These are phyloP conservation scores for Suhomyces atakaporum DNA, from an alignment of 1,139 yeast species.

Conservation along the genomic window DNA sequence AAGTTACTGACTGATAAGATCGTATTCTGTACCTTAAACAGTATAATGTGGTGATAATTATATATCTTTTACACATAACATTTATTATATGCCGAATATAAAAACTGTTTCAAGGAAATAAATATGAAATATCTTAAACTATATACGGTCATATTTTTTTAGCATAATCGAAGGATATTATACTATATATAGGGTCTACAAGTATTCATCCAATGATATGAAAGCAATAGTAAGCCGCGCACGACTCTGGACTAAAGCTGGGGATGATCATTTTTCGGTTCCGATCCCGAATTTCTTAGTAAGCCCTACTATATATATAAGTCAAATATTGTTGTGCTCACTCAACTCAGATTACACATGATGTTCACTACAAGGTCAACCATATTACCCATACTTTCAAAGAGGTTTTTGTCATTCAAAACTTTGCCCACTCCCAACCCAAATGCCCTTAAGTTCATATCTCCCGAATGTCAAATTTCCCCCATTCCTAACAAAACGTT, in stretches of 20 bases:
- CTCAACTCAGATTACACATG: background rate
- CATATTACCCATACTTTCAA: slow-evolving; percentile 2
- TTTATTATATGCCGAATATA: too few relatives aligned
- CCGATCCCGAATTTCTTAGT: slow-evolving; percentile 14
- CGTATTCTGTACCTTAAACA: too few relatives aligned
- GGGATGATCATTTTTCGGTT: slow-evolving; percentile 12
- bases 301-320: slow-evolving; percentile 5
- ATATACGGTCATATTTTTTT: too few relatives aligned
- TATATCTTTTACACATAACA: too few relatives aligned
- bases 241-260: slow-evolving; percentile 8
- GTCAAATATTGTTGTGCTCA: too few relatives aligned
- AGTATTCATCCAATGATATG: slow-evolving; percentile 8
- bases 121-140: too few relatives aligned
- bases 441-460: slow-evolving; percentile 80
- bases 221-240: slow-evolving; percentile 9
- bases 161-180: too few relatives aligned
- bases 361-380: slow-evolving; percentile 5
- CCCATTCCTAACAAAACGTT: slow-evolving; percentile 67
- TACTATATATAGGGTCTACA: background rate
- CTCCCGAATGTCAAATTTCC: slow-evolving; percentile 49
- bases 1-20: too few relatives aligned
- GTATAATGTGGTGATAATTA: too few relatives aligned
- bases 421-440: slow-evolving; percentile 80
- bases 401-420: slow-evolving; percentile 38
- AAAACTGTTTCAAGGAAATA: too few relatives aligned